Conservation (phyloP, 257 asterid genomes). For the Leonotis leonurus region DNA sequence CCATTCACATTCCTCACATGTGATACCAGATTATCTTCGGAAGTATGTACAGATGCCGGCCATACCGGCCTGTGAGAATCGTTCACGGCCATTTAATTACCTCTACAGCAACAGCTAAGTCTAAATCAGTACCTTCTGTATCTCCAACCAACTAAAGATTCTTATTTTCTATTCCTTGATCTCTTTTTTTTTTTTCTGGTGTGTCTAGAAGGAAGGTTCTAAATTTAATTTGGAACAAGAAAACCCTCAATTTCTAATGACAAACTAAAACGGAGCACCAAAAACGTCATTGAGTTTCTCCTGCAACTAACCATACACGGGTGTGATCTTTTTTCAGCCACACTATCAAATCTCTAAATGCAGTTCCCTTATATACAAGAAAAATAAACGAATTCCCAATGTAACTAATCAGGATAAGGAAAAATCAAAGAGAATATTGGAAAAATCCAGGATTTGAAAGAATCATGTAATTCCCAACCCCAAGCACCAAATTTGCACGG, state of each 20-base stretch:
- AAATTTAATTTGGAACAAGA: constrained; percentile 26
- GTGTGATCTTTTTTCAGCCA: not conserved
- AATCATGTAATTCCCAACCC: not conserved
- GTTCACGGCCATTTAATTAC: constrained; percentile 80
- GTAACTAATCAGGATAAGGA: not conserved
- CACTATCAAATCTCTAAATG: constrained; percentile 17
- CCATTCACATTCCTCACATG: constrained; percentile 61
- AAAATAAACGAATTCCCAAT: constrained; percentile 29
- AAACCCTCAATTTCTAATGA: constrained; percentile 76
- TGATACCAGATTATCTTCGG: too few species aligned
- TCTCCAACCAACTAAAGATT: not conserved
- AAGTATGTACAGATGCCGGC: too few species aligned
- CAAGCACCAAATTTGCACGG: not conserved
- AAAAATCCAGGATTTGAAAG: constrained; percentile 20
- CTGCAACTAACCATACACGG: constrained; percentile 27
- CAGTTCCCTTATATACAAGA: constrained; percentile 24
- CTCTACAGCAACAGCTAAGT: constrained; percentile 27
- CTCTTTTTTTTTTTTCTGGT: constrained; percentile 7
- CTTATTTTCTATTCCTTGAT: not conserved
- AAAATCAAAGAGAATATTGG: not conserved
- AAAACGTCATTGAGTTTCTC: constrained; percentile 72
- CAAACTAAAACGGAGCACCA: constrained; percentile 78
- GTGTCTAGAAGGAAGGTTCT: not conserved
- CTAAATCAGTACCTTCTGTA: not conserved
- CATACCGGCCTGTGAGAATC: too few species aligned